Conservation (phyloP, 2,329 filamentous ascomycete genomes). For the Cercospora zeina region DNA sequence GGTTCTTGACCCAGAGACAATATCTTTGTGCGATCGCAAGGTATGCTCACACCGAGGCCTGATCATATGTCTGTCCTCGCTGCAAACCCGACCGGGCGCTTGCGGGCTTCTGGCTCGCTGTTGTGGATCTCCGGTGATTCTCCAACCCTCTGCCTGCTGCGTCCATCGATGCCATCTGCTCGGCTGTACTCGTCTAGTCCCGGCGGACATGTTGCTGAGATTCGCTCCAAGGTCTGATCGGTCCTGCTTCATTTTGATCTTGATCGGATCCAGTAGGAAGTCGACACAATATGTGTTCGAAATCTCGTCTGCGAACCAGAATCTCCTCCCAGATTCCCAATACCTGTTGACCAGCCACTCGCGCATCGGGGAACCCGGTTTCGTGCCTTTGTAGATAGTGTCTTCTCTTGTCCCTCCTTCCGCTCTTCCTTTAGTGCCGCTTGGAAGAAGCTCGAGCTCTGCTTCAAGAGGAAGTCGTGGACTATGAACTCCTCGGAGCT, state of each 20-base stretch:
- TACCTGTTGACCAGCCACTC: background rate
- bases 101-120: background rate
- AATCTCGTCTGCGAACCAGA: background rate
- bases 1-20: too few species aligned
- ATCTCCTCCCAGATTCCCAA: background rate
- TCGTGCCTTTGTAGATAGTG: constrained; percentile 2
- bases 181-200: background rate
- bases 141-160: background rate
- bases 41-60: background rate
- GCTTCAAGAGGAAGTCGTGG: constrained; percentile 17
- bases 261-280: background rate
- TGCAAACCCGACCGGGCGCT: background rate
- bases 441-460: constrained; percentile 14
- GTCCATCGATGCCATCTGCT: background rate
- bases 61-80: background rate
- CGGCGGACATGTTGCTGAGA: background rate
- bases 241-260: background rate
- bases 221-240: background rate
- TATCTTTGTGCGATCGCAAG: background rate
- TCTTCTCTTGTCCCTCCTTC: constrained; percentile 9
- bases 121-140: too few species aligned
- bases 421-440: constrained; percentile 19
- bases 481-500: constrained; percentile 6
- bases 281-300: background rate
- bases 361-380: background rate